These are phyloP conservation scores for Lactarius evosmus DNA, from an alignment of 768 basidiomycete genomes.

Conservation along the genomic window DNA sequence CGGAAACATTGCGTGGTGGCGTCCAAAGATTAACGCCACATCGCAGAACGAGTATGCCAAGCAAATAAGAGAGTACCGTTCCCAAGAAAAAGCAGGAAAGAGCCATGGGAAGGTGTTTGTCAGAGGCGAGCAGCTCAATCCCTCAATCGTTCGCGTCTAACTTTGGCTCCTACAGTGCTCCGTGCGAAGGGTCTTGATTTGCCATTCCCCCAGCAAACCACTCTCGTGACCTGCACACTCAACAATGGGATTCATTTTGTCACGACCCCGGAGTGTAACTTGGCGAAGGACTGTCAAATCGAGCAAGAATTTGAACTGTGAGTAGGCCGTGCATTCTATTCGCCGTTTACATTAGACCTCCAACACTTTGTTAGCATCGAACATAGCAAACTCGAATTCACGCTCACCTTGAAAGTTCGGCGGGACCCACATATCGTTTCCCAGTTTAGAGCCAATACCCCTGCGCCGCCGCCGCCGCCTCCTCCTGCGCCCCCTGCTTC, in stretches of 20 bases:
- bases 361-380: constrained; percentile 57
- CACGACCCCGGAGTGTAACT: constrained; percentile 74
- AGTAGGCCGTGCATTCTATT: constrained; percentile 32
- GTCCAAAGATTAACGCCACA: constrained; percentile 4
- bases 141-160: neutral
- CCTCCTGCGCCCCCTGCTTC: constrained; percentile 51
- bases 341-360: neutral
- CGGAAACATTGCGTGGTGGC: constrained; percentile 24
- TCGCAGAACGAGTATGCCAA: constrained; percentile 88
- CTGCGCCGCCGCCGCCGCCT: constrained; percentile 43
- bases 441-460: constrained; percentile 64
- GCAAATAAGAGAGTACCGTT: constrained; percentile 78
- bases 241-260: constrained; percentile 98
- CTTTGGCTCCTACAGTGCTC: constrained; percentile 50
- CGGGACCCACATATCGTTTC: constrained; percentile 81
- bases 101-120: constrained; percentile 93
- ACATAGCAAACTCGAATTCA: constrained; percentile 93
- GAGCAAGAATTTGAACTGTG: constrained; percentile 92
- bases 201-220: constrained; percentile 74
- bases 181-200: constrained; percentile 70
- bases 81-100: constrained; percentile 74
- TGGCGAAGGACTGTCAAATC: constrained; percentile 58
- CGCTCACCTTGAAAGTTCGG: constrained; percentile 81
- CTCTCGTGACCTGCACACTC: constrained; percentile 77
- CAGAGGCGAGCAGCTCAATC: constrained; percentile 54